Evolutionary conservation across 495 filamentous ascomycete genomes (phyloP), one percentile per base, ranked within the genome.

Genomic region (Arthonia radiata): DNA sequence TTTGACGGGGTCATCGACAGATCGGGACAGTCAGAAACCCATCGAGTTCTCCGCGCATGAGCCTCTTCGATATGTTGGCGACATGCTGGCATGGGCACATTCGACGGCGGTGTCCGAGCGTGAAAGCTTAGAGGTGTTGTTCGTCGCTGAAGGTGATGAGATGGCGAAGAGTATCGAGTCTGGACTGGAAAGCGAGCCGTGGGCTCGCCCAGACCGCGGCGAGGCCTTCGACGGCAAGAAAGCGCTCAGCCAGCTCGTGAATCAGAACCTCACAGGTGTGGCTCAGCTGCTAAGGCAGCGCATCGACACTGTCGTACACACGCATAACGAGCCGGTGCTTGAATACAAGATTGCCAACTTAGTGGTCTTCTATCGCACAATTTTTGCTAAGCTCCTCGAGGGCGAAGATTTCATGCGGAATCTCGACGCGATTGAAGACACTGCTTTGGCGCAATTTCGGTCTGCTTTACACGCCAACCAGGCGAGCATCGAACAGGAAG

Each of bases 81-180:
- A 99, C 42, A 94, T 99, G 83, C 61, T 94, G 10, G 86, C 86
- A 4, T 99, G 86, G 86, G 67, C 70, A 2, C 86, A 99, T 42
- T 93, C 89, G 1, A 72, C 81, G 4, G 67, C 83, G 0, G 86
- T 94, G 0, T 82, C 81, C 12, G 86, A 99, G 47, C 62, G 77
- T 23, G 86, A 99, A 46, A 78, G 83, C 2, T 56, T 99, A 11
- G 86, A 93, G 41, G 67, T 74, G 3, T 51, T 99, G 3, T 94
- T 94, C 42, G 71, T 92, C 18, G 67, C 71, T 2, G 81, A 91
- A 29, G 82, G 78, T n/a, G 76, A 86, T 31, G 78, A 91, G 35
- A 74, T 91, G 34, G 76, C 72, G 18, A 73, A 67, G 31, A 76
- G 73, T 3, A 77, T 97, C 19, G 67, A 81, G 41, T 72, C 76